Base-by-base conservation (phyloP, 1,284 basidiomycete species). In the Phellinidium pouzarii region DNA sequence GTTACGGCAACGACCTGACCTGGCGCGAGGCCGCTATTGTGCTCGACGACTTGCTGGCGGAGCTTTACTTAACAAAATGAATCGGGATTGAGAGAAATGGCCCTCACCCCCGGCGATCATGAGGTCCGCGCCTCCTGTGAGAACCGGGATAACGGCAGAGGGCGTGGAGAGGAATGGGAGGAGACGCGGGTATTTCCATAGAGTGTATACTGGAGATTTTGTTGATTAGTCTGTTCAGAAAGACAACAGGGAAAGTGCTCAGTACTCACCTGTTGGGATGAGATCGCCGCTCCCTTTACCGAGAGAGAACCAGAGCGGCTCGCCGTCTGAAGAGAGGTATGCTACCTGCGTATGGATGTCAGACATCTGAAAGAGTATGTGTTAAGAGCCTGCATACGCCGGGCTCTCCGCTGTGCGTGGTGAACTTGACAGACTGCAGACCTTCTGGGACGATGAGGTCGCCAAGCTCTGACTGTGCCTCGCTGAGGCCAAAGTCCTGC, bases 291-390 rank as follows among this genome's bases (percentile, higher is more conserved):
- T 75, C 52, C 71, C 76, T 65, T 83, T 85, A 36, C 87, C 87
- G 27, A 87, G 65, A 0, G 80, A 79, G 64, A 93, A 88, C 89
- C 91, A 93, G 20, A 93, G 68, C 1, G 90, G 89, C 62, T 90
- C 81, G 11, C 87, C 86, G 23, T 83, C 79, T 1, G 76, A 66
- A 3, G 79, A 76, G n/a, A 85, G 62, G 65, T 87, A 86, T 3
- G 78, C 76, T 22, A 79, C 68, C 83, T 85, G 46, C 6, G 62
- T 45, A 45, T 40, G 52, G 29, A 17, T 25, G 25, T 55, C 25
- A 27, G 19, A 52, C 22, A 6, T 52, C n/a, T n/a, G n/a, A n/a
- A n/a, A n/a, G n/a, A n/a, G n/a, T n/a, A n/a, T n/a, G n/a, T n/a
- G n/a, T n/a, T n/a, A n/a, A n/a, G 34, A 38, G 38, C 34, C 23